A percentile compares a stretch with the other conserved stretches of the same genome.
phyloP scores from a whole-genome alignment of 2,329 filamentous ascomycete species.

The Fusarium odoratissimum region DNA sequence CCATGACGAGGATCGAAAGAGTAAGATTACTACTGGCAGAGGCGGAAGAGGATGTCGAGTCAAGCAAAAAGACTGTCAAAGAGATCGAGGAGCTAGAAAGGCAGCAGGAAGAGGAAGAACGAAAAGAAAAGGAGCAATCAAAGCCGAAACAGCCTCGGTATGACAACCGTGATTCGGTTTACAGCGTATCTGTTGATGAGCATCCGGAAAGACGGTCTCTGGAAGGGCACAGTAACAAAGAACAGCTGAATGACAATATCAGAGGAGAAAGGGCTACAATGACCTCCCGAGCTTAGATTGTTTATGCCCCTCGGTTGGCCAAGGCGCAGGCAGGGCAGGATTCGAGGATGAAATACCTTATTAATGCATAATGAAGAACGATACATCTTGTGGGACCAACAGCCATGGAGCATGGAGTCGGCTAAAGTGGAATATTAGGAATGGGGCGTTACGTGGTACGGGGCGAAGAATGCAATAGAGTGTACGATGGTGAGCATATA shows the following conservation, averaged over 20 bases:
- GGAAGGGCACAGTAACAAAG: not conserved
- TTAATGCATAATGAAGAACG: constrained; percentile 23
- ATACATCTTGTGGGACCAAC: not conserved
- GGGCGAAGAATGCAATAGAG: not conserved
- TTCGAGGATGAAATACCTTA: not conserved
- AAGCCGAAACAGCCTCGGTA: not conserved
- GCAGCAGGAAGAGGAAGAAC: constrained; percentile 32
- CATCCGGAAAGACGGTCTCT: constrained; percentile 3
- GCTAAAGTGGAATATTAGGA: not conserved
- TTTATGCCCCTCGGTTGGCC: not conserved
- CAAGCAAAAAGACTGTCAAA: constrained; percentile 31
- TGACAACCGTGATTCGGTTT: not conserved
- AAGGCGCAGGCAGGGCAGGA: not conserved
- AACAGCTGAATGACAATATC: not conserved
- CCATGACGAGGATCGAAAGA: constrained; percentile 76
- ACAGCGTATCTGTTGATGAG: constrained; percentile 4
- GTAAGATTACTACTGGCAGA: constrained; percentile 70
- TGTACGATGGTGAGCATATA: constrained; percentile 1
- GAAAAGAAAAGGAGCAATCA: constrained; percentile 20
- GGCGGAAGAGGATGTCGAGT: constrained; percentile 38
- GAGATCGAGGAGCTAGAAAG: constrained; percentile 35
- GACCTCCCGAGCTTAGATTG: not conserved
- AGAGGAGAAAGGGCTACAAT: not conserved
- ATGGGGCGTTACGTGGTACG: constrained; percentile 5
- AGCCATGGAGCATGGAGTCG: not conserved